Conservation (phyloP, 202 grass and related monocot species). For the Zoysia matrella region DNA sequence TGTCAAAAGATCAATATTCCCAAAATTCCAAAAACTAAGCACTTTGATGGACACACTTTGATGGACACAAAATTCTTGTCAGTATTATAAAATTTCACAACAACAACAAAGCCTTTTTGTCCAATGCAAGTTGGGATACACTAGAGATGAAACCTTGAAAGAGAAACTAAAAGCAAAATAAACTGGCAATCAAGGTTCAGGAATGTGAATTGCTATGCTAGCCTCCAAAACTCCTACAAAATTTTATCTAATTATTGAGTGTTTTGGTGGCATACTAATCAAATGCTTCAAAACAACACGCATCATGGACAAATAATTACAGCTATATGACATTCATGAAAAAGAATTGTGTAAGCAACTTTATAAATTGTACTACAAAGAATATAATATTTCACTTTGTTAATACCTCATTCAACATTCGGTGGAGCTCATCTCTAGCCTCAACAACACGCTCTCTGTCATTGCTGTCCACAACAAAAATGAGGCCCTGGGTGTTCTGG, state of each 20-base stretch:
- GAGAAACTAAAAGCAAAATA: too few species aligned
- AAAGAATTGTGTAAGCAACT: background rate
- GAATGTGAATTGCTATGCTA: too few species aligned
- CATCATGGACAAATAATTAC: background rate
- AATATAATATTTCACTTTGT: background rate
- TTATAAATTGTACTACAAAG: background rate
- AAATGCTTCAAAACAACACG: background rate
- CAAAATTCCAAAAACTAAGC: background rate
- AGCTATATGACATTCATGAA: background rate
- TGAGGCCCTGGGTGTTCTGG: slow-evolving; percentile 98
- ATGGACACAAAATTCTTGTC: background rate
- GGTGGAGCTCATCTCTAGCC: slow-evolving; percentile 89
- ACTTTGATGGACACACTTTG: background rate
- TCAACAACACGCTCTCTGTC: slow-evolving; percentile 49
- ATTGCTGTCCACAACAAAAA: slow-evolving; percentile 96
- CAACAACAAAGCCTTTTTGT: too few species aligned
- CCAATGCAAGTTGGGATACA: too few species aligned
- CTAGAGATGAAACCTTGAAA: too few species aligned
- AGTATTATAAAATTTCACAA: too few species aligned
- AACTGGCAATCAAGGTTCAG: too few species aligned
- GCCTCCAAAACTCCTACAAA: too few species aligned
- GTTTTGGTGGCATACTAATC: background rate
- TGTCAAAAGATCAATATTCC: background rate
- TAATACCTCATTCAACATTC: slow-evolving; percentile 93
- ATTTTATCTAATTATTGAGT: background rate